Conservation (phyloP, 2,329 filamentous ascomycete species). For the Ilyonectria mors-panacis region DNA sequence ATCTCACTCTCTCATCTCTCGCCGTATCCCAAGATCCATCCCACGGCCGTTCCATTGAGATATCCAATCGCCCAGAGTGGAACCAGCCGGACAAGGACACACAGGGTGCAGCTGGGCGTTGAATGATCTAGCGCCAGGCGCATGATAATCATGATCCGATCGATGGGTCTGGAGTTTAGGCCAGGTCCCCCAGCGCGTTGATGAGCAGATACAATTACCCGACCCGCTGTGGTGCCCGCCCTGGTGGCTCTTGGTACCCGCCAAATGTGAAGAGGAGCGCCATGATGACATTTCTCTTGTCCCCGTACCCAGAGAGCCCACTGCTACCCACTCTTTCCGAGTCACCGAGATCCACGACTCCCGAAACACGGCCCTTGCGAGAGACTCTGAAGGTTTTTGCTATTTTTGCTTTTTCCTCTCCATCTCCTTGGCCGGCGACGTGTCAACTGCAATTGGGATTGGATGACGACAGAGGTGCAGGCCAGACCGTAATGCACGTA, state of each 20-base stretch:
- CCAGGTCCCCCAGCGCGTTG: conserved; percentile 8
- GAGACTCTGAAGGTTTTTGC: conserved; percentile 10
- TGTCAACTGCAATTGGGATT: conserved; percentile 36
- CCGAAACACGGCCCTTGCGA: conserved; percentile 7
- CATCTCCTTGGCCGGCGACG: conserved; percentile 20
- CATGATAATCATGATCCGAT: conserved; percentile 31
- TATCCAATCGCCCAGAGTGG: conserved; percentile 20
- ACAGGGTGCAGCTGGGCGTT: background rate
- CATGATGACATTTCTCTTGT: conserved; percentile 40
- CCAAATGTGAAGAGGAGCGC: conserved; percentile 16
- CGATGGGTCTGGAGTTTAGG: conserved; percentile 11
- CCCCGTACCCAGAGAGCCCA: conserved; percentile 28
- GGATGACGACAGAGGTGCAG: conserved; percentile 20
- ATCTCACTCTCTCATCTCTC: conserved; percentile 22
- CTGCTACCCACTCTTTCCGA: conserved; percentile 20
- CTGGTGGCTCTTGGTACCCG: conserved; percentile 37
- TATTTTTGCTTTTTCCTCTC: conserved; percentile 27
- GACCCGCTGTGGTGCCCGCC: conserved; percentile 31
- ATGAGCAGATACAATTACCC: conserved; percentile 29
- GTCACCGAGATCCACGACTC: conserved; percentile 24
- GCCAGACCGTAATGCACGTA: conserved; percentile 37
- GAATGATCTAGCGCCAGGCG: conserved; percentile 4
- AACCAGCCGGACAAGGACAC: background rate
- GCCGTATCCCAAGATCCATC: background rate
- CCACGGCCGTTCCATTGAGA: conserved; percentile 19